A percentile compares a stretch with the other conserved stretches of the same genome.
phyloP scores from a whole-genome alignment of 2,329 filamentous ascomycete genomes.

The Aotearoamyces nothofagi region DNA sequence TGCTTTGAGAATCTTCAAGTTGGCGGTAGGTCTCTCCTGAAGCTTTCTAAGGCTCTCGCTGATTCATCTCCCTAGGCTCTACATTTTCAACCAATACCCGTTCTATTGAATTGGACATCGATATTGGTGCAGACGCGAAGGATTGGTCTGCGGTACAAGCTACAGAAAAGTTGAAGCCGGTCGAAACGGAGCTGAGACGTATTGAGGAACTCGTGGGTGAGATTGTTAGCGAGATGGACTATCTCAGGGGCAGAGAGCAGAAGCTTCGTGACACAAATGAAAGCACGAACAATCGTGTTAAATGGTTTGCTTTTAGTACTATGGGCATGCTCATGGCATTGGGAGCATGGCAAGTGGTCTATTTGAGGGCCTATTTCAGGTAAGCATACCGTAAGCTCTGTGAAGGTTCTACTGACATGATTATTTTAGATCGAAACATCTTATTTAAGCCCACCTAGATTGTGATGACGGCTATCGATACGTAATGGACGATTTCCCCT shows the following conservation, averaged over 20 bases:
- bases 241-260: conserved; percentile 78
- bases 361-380: conserved; percentile 93
- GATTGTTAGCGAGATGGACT: conserved; percentile 91
- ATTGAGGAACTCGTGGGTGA: conserved; percentile 85
- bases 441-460: too few species aligned
- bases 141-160: conserved; percentile 97
- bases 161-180: conserved; percentile 91
- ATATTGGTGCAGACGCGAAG: conserved; percentile 45
- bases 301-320: conserved; percentile 93
- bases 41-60: conserved; percentile 1
- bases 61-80: conserved; percentile 5
- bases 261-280: conserved; percentile 97
- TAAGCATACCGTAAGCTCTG: conserved; percentile 21
- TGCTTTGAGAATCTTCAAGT: conserved; percentile 82
- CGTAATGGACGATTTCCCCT: too few species aligned
- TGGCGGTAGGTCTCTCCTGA: conserved; percentile 38
- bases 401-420: conserved; percentile 6
- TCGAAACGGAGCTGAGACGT: conserved; percentile 85
- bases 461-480: too few species aligned
- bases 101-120: conserved; percentile 35
- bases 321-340: conserved; percentile 82
- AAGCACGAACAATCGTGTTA: conserved; percentile 97
- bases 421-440: conserved; percentile 34
- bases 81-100: conserved; percentile 33
- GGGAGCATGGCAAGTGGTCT: conserved; percentile 95